Percentiles rank a stretch among this genome's conserved stretches.
Conservation (phyloP, 768 basidiomycete genomes). For the Boletus huronensis region DNA sequence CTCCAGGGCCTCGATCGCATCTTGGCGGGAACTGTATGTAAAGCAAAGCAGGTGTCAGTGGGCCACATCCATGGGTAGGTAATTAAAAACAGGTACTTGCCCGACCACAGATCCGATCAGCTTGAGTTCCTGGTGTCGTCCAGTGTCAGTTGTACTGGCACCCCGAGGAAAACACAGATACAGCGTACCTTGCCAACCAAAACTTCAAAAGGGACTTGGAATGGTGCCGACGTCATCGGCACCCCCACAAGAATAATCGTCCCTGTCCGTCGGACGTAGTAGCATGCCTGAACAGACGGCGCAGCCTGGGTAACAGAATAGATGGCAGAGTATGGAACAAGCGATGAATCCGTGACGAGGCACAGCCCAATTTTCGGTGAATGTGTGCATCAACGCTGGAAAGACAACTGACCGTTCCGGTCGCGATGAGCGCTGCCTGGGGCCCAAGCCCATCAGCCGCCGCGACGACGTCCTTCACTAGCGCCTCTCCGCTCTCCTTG, state of each 20-base stretch:
- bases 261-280: conserved; percentile 43
- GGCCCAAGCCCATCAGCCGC: conserved; percentile 44
- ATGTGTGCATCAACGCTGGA: neutral
- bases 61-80: neutral
- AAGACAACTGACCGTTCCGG: conserved; percentile 15
- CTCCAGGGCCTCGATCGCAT: conserved; percentile 45
- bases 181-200: conserved; percentile 27
- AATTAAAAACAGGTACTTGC: conserved; percentile 5
- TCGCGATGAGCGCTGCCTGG: conserved; percentile 32
- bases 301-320: conserved; percentile 16
- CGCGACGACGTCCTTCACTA: conserved; percentile 37
- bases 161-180: neutral
- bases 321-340: neutral
- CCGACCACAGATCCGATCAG: conserved; percentile 20
- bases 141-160: neutral
- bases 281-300: conserved; percentile 42
- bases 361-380: neutral
- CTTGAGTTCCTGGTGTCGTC: conserved; percentile 17
- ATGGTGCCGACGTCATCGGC: conserved; percentile 25
- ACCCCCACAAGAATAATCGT: conserved; percentile 41
- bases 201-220: conserved; percentile 30
- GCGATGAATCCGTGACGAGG: neutral
- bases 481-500: conserved; percentile 35
- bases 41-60: neutral
- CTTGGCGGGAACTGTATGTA: conserved; percentile 36